A percentile compares a stretch with the other conserved stretches of the same genome.
These are phyloP conservation scores for Camellia granthamiana DNA, from an alignment of 148 eudicot genomes.

Conservation along the genomic window DNA sequence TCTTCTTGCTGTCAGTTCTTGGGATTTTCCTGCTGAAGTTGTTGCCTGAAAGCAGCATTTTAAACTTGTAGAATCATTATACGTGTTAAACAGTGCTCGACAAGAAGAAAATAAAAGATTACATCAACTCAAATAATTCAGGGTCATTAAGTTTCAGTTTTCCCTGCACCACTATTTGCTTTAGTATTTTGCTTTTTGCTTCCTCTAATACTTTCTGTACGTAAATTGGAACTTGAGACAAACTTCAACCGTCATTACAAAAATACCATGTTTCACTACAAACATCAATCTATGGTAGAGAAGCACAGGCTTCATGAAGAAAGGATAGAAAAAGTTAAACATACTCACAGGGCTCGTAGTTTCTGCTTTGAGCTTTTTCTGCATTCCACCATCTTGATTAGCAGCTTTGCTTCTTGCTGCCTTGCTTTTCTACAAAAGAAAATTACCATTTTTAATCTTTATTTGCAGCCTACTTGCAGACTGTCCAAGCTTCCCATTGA, in stretches of 20 bases:
- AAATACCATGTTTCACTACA: neutral
- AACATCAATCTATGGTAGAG: neutral
- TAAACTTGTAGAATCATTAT: neutral
- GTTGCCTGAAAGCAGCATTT: constrained; percentile 23
- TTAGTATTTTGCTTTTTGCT: no score
- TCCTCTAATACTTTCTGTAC: no score
- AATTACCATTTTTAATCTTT: no score
- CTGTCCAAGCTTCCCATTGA: no score
- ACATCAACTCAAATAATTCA: neutral
- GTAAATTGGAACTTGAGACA: no score
- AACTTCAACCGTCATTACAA: no score
- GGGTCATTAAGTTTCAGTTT: neutral
- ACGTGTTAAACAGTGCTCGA: neutral
- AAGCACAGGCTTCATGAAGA: neutral
- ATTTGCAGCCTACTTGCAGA: no score
- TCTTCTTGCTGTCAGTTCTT: constrained; percentile 46
- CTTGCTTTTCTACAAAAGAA: no score
- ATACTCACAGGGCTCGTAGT: neutral
- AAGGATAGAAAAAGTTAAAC: neutral
- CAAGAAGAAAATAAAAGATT: neutral
- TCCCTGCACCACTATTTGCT: no score
- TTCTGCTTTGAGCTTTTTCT: neutral
- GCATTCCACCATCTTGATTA: neutral
- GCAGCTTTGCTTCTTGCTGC: neutral
- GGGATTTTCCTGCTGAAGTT: constrained; percentile 24